A percentile compares a stretch with the other conserved stretches of the same genome.
Evolutionary conservation across 2,329 filamentous ascomycete species (phyloP).

Genomic region (Trichoderma simmonsii): DNA sequence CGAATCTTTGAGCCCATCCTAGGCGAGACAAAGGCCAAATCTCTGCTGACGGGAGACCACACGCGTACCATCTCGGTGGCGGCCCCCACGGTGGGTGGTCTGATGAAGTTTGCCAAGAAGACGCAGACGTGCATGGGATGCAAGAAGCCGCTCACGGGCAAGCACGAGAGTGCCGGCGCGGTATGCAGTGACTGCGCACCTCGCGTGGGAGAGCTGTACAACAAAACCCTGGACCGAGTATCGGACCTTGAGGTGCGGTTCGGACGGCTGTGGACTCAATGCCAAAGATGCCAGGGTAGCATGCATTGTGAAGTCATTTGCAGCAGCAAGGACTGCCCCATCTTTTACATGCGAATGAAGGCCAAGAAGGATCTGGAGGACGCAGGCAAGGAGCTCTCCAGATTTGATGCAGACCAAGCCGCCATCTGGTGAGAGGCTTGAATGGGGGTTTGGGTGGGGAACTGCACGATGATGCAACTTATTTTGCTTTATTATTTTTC

Average conservation of each 20-base stretch:
- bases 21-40: conserved; percentile 84
- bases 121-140: conserved; percentile 98
- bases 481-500: background rate
- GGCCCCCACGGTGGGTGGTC: conserved; percentile 81
- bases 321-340: conserved; percentile 92
- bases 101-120: conserved; percentile 99
- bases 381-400: conserved; percentile 79
- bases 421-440: conserved; percentile 50
- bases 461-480: background rate
- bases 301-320: conserved; percentile 99
- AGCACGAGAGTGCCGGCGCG: conserved; percentile 77
- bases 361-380: conserved; percentile 99
- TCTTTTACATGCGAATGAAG: conserved; percentile 99
- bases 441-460: background rate
- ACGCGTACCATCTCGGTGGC: conserved; percentile 93
- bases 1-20: conserved; percentile 98
- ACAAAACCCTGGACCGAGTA: conserved; percentile 81
- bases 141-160: conserved; percentile 86
- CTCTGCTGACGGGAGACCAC: conserved; percentile 86
- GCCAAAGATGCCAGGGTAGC: conserved; percentile 94
- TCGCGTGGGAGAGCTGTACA: conserved; percentile 87
- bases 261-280: conserved; percentile 93
- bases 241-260: conserved; percentile 93
- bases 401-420: conserved; percentile 84
- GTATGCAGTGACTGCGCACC: conserved; percentile 84